Percentiles rank a stretch among this genome's conserved stretches.
Conservation (phyloP, 1,284 basidiomycete species). For the Rhodotorula sp. region DNA sequence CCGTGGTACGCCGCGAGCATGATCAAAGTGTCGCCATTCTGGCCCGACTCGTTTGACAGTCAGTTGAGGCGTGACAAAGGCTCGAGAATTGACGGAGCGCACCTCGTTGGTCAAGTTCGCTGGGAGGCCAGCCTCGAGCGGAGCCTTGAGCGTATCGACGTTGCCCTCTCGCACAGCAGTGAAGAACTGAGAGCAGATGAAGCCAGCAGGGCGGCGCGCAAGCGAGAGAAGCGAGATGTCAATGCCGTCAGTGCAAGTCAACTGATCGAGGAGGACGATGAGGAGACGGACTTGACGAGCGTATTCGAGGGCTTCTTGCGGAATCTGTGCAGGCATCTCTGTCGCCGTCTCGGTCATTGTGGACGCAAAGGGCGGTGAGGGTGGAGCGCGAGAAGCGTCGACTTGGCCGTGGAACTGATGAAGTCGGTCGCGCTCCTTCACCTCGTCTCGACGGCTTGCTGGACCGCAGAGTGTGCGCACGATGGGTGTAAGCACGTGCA, state of each 20-base stretch:
- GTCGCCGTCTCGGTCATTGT: not conserved
- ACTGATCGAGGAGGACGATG: not conserved
- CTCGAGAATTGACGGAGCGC: not conserved
- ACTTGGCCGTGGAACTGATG: too few species aligned
- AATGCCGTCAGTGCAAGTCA: too few species aligned
- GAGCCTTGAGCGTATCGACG: conserved; percentile 53
- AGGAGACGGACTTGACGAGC: conserved; percentile 21
- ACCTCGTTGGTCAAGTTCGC: conserved; percentile 70
- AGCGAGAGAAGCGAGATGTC: not conserved
- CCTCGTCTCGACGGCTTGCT: not conserved
- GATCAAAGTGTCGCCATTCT: conserved; percentile 66
- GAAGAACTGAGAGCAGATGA: not conserved
- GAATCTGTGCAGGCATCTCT: not conserved
- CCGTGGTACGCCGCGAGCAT: conserved; percentile 83
- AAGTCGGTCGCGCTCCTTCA: too few species aligned
- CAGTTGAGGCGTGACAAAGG: not conserved
- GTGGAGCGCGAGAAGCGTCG: not conserved
- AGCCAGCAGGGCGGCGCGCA: too few species aligned
- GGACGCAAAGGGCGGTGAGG: not conserved
- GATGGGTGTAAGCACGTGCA: not conserved
- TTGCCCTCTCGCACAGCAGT: not conserved
- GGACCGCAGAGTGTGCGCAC: too few species aligned
- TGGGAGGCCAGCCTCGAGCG: conserved; percentile 72
- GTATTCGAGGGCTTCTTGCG: conserved; percentile 28
- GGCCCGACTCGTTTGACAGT: not conserved